These are phyloP conservation scores for Otatea glauca DNA, from an alignment of 176 grass and related monocot genomes.

Conservation along the genomic window DNA sequence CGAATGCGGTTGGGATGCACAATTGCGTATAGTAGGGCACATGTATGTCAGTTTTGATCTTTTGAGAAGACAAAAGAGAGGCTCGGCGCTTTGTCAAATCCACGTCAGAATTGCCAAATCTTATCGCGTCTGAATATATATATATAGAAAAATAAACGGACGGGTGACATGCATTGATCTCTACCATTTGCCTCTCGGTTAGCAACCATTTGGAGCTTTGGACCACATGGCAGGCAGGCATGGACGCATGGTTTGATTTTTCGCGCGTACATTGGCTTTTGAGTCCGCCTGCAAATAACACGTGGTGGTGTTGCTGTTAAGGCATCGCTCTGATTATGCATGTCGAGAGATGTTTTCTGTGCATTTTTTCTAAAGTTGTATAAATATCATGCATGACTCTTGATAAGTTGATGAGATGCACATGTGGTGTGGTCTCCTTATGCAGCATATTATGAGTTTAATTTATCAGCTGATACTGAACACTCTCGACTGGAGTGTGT, in stretches of 20 bases:
- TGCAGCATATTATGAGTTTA: not conserved
- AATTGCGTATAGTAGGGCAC: not conserved
- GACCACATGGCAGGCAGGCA: not conserved
- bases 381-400: not conserved
- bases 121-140: not conserved
- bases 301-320: too few species aligned
- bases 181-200: not conserved
- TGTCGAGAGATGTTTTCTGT: too few species aligned
- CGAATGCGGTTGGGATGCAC: not conserved
- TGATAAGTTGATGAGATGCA: not conserved
- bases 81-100: not conserved
- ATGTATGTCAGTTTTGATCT: not conserved
- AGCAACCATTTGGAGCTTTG: not conserved
- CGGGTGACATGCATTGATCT: not conserved
- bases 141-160: not conserved
- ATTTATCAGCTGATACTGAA: not conserved
- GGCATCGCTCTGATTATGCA: not conserved
- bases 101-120: not conserved
- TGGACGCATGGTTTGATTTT: not conserved
- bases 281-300: not conserved
- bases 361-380: too few species aligned
- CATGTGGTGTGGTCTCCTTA: not conserved
- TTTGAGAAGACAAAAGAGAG: not conserved
- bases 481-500: too few species aligned
- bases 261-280: not conserved